Base-by-base conservation (phyloP, 2,329 filamentous ascomycete species). In the Penicillium sp. region DNA sequence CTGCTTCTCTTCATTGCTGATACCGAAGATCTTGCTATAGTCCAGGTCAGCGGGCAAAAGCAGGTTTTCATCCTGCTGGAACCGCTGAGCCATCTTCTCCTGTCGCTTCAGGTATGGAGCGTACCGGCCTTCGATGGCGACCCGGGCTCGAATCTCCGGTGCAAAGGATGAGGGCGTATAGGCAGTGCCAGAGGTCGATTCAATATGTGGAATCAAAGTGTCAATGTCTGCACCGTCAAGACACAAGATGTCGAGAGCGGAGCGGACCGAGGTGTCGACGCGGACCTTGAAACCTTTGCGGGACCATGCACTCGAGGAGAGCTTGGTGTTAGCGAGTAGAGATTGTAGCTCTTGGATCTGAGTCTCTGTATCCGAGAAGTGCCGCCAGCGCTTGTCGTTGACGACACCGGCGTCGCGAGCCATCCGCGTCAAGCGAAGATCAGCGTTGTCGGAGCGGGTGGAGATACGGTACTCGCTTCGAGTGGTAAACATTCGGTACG, bases 401-500 rank as follows among this genome's bases (percentile, higher is more conserved):
- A 99, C 85, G 16, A 94, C 82, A 45, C 93, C 92, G 63, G 86
- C 89, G 13, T 80, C 76, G 51, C 87, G 85, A 9, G 90, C 94
- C 69, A 87, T 86, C 28, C 82, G 79, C 0, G 94, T 97, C 28
- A 99, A 83, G 2, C 94, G 86, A 5, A 87, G 72, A 72, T 99
- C 94, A 33, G 94, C 94, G 68, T 99, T 99, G 76, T 99, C 94
- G 42, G 94, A 87, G 57, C 94, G 87, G 2, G 90, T 85, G 41
- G 87, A 90, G 82, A 99, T 92, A 57, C 94, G 89, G 73, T 95
- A 99, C 75, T 99, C 94, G 74, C 89, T 95, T 58, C 94, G 85
- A 6, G 89, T 89, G 2, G 94, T 99, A 76, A 99, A 99, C 92
- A 99, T 97, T 61, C 94, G 85, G 74, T 99, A 99, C 1, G 94